Evolutionary conservation across 1,139 yeast species (phyloP).

Genomic region (Yamadazyma siamensis): DNA sequence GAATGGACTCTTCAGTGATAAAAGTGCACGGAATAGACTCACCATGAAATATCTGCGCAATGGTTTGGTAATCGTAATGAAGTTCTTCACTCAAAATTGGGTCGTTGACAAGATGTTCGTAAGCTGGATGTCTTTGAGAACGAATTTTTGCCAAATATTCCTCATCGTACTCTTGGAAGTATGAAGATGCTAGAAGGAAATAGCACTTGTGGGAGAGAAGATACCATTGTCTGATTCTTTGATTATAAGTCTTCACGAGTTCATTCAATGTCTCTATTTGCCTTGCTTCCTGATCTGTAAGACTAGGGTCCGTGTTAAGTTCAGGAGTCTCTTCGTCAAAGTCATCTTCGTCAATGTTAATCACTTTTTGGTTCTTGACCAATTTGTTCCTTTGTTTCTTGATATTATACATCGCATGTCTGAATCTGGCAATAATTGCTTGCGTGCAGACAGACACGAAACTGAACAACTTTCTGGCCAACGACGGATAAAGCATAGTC

Average conservation of each 20-base stretch:
- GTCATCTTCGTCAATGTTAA: slow-evolving; percentile 12
- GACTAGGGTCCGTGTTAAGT: slow-evolving; percentile 11
- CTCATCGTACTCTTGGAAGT: slow-evolving; percentile 58
- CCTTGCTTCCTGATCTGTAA: slow-evolving; percentile 15
- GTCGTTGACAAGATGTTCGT: slow-evolving; percentile 1
- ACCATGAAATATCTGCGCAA: slow-evolving; percentile 4
- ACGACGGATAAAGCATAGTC: slow-evolving; percentile 43
- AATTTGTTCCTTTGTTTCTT: slow-evolving; percentile 3
- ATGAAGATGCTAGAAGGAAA: slow-evolving; percentile 78
- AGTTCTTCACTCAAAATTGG: not conserved
- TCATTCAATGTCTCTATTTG: slow-evolving; percentile 22
- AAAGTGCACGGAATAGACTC: not conserved
- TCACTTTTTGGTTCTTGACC: slow-evolving; percentile 12
- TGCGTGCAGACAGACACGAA: slow-evolving; percentile 17
- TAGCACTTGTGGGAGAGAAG: slow-evolving; percentile 71
- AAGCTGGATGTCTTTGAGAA: not conserved
- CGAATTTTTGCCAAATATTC: slow-evolving; percentile 31
- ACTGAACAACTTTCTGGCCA: slow-evolving; percentile 27
- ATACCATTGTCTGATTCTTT: slow-evolving; percentile 45
- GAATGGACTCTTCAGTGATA: slow-evolving; percentile 4
- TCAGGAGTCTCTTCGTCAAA: slow-evolving; percentile 23
- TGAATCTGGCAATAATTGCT: slow-evolving; percentile 12
- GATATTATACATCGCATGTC: slow-evolving; percentile 4
- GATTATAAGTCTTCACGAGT: slow-evolving; percentile 19
- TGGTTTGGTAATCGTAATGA: not conserved